Conservation (phyloP, 441 rosid genomes). For the Erysimum pusillum region DNA sequence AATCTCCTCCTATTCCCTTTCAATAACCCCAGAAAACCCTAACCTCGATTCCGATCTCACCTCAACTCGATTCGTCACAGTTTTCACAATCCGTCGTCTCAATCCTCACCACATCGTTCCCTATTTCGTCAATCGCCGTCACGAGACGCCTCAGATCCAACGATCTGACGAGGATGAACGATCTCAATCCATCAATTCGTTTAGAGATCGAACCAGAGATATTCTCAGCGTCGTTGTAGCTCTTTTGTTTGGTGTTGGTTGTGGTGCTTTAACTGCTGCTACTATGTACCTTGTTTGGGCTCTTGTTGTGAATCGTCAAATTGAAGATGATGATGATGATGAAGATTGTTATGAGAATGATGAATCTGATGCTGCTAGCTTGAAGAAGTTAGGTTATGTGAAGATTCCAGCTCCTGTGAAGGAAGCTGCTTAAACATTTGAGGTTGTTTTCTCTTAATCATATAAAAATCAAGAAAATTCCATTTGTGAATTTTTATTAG, state of each 20-base stretch:
- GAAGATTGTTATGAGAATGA: conserved; percentile 49
- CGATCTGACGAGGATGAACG: conserved; percentile 15
- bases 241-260: conserved; percentile 88
- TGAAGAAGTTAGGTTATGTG: conserved; percentile 72
- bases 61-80: conserved; percentile 64
- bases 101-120: conserved; percentile 41
- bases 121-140: conserved; percentile 33
- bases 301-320: conserved; percentile 58
- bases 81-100: conserved; percentile 72
- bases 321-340: conserved; percentile 33
- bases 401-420: conserved; percentile 63
- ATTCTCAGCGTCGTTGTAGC: conserved; percentile 89
- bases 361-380: conserved; percentile 46
- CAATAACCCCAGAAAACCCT: conserved; percentile 54
- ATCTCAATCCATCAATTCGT: conserved; percentile 55
- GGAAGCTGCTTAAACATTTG: conserved; percentile 53
- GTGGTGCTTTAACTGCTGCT: conserved; percentile 94
- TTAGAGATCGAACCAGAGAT: conserved; percentile 83
- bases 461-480: background rate
- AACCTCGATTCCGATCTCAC: conserved; percentile 54
- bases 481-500: conserved; percentile 27
- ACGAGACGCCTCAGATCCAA: conserved; percentile 39
- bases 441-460: conserved; percentile 8
- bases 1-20: conserved; percentile 73
- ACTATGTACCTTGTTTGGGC: conserved; percentile 95